A percentile compares a stretch with the other conserved stretches of the same genome.
Conservation (phyloP, 192 early-diverging fungal genomes). For the Podila verticillata region DNA sequence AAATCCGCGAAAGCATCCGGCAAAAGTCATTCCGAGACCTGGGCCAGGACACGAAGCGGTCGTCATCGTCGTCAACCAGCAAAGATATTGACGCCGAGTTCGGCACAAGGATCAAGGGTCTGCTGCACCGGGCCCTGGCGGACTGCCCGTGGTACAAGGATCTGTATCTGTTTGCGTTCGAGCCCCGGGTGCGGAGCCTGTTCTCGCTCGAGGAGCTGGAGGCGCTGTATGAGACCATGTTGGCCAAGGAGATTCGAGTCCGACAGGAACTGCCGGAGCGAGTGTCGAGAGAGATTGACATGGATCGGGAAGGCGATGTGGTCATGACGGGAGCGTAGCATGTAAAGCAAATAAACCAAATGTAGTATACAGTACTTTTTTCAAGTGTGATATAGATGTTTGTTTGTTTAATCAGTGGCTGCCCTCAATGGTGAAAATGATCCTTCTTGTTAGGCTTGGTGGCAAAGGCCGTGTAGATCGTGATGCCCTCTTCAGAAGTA, state of each 20-base stretch:
- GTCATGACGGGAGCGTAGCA: not conserved
- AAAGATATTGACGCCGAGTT: constrained; percentile 7
- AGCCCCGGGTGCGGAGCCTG: constrained; percentile 21
- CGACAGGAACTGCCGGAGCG: constrained; percentile 34
- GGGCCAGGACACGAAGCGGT: constrained; percentile 1
- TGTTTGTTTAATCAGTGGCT: no score
- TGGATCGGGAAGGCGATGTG: not conserved
- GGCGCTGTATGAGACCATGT: constrained; percentile 43
- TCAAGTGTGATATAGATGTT: not conserved
- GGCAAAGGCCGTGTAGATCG: constrained; percentile 59
- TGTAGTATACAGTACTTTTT: no score
- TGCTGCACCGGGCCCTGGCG: constrained; percentile 30
- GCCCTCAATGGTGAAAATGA: constrained; percentile 35
- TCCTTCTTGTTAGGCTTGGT: constrained; percentile 45
- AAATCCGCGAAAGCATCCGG: constrained; percentile 28
- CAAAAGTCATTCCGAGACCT: not conserved
- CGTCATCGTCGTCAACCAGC: not conserved
- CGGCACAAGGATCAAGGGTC: constrained; percentile 15
- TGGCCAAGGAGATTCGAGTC: constrained; percentile 43
- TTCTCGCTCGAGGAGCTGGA: constrained; percentile 40
- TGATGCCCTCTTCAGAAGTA: constrained; percentile 46
- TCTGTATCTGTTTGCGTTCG: constrained; percentile 43
- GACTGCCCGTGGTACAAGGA: constrained; percentile 51
- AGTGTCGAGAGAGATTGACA: not conserved
- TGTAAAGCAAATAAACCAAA: no score